Percentiles rank a stretch among this genome's conserved stretches.
These are phyloP conservation scores for Phytopythium kandeliae DNA, from an alignment of 352 stramenopile species.

Conservation along the genomic window DNA sequence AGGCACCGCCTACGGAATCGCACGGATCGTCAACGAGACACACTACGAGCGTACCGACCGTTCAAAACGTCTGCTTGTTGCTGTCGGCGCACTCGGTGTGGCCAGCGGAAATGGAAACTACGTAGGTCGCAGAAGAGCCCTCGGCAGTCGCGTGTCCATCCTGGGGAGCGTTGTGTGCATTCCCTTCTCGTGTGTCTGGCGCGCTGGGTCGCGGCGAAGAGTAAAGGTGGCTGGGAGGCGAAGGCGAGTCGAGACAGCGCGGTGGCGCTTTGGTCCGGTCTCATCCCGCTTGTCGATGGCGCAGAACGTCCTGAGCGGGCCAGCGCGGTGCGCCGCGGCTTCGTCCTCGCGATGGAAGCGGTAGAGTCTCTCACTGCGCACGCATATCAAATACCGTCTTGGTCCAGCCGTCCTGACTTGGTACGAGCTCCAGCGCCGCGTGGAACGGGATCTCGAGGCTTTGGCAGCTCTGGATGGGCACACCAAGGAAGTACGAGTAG, in stretches of 20 bases:
- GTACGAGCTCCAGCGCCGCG: slow-evolving; percentile 78
- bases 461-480: slow-evolving; percentile 69
- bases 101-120: not conserved
- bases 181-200: not conserved
- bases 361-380: slow-evolving; percentile 12
- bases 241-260: not conserved
- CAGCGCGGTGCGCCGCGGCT: not conserved
- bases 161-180: not conserved
- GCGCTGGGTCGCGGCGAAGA: too few relatives aligned
- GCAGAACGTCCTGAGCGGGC: not conserved
- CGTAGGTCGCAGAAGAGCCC: not conserved
- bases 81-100: not conserved
- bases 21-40: not conserved
- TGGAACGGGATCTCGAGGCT: slow-evolving; percentile 84
- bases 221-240: not conserved
- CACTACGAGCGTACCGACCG: not conserved
- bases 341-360: not conserved
- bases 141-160: not conserved
- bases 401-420: slow-evolving; percentile 72
- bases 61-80: not conserved
- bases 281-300: not conserved
- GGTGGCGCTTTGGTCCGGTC: not conserved
- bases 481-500: slow-evolving; percentile 84
- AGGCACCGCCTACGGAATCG: not conserved
- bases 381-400: slow-evolving; percentile 84